phyloP scores from a whole-genome alignment of 73 alveolate species.

The Uronychia setigera region DNA sequence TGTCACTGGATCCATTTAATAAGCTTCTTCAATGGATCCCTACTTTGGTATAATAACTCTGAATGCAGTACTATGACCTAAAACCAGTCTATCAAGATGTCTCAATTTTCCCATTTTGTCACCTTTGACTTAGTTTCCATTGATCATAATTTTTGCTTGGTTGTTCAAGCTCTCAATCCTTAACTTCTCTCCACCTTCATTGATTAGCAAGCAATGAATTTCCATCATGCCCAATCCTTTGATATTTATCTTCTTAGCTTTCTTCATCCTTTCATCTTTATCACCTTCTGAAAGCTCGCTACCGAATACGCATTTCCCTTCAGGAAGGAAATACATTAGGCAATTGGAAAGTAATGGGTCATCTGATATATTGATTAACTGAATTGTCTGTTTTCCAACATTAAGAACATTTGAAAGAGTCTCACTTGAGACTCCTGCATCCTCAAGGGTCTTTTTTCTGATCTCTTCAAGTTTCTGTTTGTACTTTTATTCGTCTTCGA shows the following conservation, averaged over 20 bases:
- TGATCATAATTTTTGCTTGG: not conserved
- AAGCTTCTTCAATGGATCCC: not conserved
- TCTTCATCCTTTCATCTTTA: not conserved
- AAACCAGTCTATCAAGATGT: conserved; percentile 15
- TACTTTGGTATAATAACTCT: conserved; percentile 10
- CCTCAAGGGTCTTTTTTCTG: conserved; percentile 3
- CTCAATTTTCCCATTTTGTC: not conserved
- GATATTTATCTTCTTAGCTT: not conserved
- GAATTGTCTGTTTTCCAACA: conserved; percentile 6
- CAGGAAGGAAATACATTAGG: conserved; percentile 7
- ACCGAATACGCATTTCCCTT: conserved; percentile 11
- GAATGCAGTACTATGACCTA: conserved; percentile 20
- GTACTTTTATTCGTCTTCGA: not conserved
- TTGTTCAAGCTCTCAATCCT: not conserved
- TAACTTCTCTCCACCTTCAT: conserved; percentile 6
- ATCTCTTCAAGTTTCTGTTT: conserved; percentile 11
- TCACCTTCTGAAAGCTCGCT: not conserved
- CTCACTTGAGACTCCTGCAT: conserved; percentile 10
- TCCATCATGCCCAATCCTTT: conserved; percentile 15
- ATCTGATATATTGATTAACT: conserved; percentile 26
- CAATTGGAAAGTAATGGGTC: conserved; percentile 19
- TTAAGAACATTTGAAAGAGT: not conserved
- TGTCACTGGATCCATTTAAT: not conserved
- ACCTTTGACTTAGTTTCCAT: conserved; percentile 8
- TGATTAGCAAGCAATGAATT: not conserved